Base-by-base conservation (phyloP, 2,329 filamentous ascomycete species). In the Aspergillus udagawae region DNA sequence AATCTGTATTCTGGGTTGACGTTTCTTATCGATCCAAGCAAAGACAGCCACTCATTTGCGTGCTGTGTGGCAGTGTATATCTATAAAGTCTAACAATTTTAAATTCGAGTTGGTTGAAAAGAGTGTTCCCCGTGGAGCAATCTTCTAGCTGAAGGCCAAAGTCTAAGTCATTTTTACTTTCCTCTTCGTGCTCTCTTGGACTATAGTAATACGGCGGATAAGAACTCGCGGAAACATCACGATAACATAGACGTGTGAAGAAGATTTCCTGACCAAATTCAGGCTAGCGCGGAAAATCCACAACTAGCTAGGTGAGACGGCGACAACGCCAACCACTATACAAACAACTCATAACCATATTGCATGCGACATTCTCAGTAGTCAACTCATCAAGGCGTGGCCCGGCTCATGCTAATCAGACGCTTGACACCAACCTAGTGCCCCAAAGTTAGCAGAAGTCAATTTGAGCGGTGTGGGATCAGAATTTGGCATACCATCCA, bases 391-490 rank as follows among this genome's bases (percentile, higher is more conserved):
- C 67, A 87, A 59, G 87, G 84, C 8, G 88, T 91, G 35, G 85
- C 87, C 75, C 87, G 87, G 78, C 88, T 91, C 89, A 92, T 91
- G 73, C 85, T 87, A 66, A 91, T 85, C 68, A 92, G 78, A 63
- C 89, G 83, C 76, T 91, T 92, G 48, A 92, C 84, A 68, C 89
- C 89, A 65, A 89, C 85, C 87, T 90, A 50, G 32, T 45, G 12
- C 25, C 17, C 32, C 20, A 23, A 6, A 6, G 41, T 56, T 44
- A 49, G 51, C 53, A 54, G 21, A n/a, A 47, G 9, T 38, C 12
- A 9, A 51, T 48, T 35, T 38, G 29, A 32, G 14, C 25, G 54
- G 49, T 9, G 14, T 21, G 17, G 10, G 12, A 23, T n/a, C n/a
- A 14, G 21, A 25, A 52, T 29, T 54, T 1, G 52, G 79, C 86